Percentiles rank a stretch among this genome's conserved stretches.
These are phyloP conservation scores for Eustoma russellianum DNA, from an alignment of 257 asterid genomes.

Conservation along the genomic window DNA sequence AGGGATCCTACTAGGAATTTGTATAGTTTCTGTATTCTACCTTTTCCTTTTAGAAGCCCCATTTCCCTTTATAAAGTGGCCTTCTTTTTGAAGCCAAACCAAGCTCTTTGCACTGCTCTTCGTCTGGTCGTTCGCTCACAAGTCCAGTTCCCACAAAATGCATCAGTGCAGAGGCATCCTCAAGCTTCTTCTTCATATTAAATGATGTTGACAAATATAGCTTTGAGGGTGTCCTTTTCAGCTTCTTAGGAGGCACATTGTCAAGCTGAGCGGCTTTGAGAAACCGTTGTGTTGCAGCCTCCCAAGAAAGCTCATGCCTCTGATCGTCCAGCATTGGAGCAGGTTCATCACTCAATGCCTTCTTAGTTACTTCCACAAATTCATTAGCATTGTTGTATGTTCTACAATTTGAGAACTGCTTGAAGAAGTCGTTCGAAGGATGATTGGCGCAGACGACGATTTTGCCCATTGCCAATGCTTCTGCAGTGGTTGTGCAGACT, in stretches of 20 bases:
- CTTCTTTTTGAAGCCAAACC: conserved; percentile 39
- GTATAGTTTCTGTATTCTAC: background rate
- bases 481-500: conserved; percentile 96
- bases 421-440: conserved; percentile 90
- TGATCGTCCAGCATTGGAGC: conserved; percentile 57
- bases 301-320: conserved; percentile 90
- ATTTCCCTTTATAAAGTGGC: conserved; percentile 31
- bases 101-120: conserved; percentile 63
- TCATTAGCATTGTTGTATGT: conserved; percentile 55
- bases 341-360: conserved; percentile 65
- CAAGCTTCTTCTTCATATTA: conserved; percentile 48
- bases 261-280: conserved; percentile 60
- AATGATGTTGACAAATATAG: conserved; percentile 55
- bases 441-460: conserved; percentile 92
- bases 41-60: conserved; percentile 18
- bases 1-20: background rate
- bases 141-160: conserved; percentile 71
- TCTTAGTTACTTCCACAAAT: conserved; percentile 56
- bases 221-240: conserved; percentile 38
- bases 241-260: conserved; percentile 26
- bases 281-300: conserved; percentile 88
- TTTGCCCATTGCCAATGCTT: conserved; percentile 97
- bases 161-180: conserved; percentile 73
- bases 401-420: conserved; percentile 92
- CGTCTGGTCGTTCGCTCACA: conserved; percentile 55